phyloP scores from a whole-genome alignment of 2,329 filamentous ascomycete species.

The Cytospora chrysosperma region DNA sequence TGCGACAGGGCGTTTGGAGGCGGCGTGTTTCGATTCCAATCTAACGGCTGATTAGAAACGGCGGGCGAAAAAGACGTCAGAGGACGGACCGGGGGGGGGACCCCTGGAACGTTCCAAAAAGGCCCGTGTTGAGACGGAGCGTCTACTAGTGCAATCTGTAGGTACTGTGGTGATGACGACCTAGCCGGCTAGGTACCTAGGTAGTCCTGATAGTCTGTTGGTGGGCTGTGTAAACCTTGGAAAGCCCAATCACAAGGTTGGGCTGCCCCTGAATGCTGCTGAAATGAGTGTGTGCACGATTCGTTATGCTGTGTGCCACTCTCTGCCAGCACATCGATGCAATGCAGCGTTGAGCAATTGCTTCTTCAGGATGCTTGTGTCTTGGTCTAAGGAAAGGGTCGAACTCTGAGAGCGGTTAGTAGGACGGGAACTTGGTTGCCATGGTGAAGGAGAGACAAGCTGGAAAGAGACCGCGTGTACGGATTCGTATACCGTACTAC shows the following conservation, averaged over 20 bases:
- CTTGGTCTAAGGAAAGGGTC: not conserved
- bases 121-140: not conserved
- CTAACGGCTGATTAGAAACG: not conserved
- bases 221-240: not conserved
- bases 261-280: not conserved
- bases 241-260: not conserved
- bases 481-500: not conserved
- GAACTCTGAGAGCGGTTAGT: not conserved
- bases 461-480: not conserved
- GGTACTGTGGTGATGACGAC: too few relatives aligned
- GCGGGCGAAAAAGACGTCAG: constrained; percentile 6
- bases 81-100: not conserved
- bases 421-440: constrained; percentile 1
- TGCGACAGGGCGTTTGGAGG: not conserved
- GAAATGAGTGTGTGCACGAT: not conserved
- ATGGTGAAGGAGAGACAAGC: constrained; percentile 6
- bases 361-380: not conserved
- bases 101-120: not conserved
- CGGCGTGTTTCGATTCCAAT: not conserved
- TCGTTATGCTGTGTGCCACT: constrained; percentile 12
- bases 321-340: constrained; percentile 11
- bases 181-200: not conserved
- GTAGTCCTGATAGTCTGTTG: not conserved
- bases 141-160: too few relatives aligned
- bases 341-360: constrained; percentile 1